These are phyloP conservation scores for Zizania latifolia DNA, from an alignment of 176 grass and related monocot genomes.

Conservation along the genomic window DNA sequence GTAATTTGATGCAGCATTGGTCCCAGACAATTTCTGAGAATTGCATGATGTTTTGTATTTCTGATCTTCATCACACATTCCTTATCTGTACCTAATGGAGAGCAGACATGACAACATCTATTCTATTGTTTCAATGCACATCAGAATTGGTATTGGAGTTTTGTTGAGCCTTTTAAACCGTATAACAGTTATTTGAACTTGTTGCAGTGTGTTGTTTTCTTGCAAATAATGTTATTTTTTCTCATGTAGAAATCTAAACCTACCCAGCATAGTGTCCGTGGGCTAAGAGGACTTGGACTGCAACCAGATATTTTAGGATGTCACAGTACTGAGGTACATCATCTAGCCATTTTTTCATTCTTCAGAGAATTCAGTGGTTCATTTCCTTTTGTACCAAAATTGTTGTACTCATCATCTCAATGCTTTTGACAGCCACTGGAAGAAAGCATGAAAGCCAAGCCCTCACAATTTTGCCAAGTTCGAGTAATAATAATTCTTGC, in stretches of 20 bases:
- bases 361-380: not conserved
- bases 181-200: too few species aligned
- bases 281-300: too few species aligned
- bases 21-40: not conserved
- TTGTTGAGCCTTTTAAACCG: not conserved
- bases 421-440: constrained; percentile 54
- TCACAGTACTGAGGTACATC: constrained; percentile 60
- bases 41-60: not conserved
- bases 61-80: not conserved
- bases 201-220: too few species aligned
- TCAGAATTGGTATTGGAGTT: not conserved
- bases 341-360: constrained; percentile 7
- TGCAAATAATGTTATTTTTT: too few species aligned
- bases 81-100: not conserved
- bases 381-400: not conserved
- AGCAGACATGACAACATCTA: not conserved
- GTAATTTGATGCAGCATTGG: not conserved
- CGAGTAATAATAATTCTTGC: constrained; percentile 46
- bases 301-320: too few species aligned
- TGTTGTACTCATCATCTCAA: not conserved
- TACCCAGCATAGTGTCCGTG: too few species aligned
- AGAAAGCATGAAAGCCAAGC: too few species aligned
- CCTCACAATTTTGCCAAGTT: constrained; percentile 89
- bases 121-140: not conserved
- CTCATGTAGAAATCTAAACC: too few species aligned